Conservation (phyloP, 805 yeast species). For the Candida vartiovaarae region DNA sequence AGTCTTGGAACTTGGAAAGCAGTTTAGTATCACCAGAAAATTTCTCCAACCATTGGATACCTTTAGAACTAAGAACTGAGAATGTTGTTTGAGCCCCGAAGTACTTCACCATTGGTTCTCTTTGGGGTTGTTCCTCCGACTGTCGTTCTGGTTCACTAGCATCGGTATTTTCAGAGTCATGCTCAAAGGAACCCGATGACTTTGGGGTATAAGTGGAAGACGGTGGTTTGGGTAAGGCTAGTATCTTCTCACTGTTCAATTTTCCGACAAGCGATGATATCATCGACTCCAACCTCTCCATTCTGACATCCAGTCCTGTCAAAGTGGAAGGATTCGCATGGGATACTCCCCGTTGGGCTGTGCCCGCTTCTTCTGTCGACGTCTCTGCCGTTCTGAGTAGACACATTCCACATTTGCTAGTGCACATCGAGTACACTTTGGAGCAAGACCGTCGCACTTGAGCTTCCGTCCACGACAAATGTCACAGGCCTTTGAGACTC, state of each 20-base stretch:
- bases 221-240: no score
- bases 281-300: constrained; percentile 29
- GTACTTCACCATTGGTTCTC: constrained; percentile 8
- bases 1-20: constrained; percentile 16
- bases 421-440: constrained; percentile 68
- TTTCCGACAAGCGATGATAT: constrained; percentile 23
- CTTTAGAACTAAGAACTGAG: constrained; percentile 34
- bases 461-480: constrained; percentile 61
- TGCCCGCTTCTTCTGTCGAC: background rate
- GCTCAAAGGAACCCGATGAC: background rate
- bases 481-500: constrained; percentile 38
- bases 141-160: background rate
- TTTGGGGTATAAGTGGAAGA: background rate
- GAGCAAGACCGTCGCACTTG: constrained; percentile 74
- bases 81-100: constrained; percentile 24
- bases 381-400: constrained; percentile 6
- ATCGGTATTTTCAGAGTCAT: background rate
- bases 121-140: constrained; percentile 1
- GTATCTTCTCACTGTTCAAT: constrained; percentile 6
- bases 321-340: background rate
- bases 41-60: constrained; percentile 33
- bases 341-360: no score
- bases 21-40: constrained; percentile 15
- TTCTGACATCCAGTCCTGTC: constrained; percentile 21
- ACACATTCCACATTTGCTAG: constrained; percentile 47